Percentiles rank a stretch among this genome's conserved stretches.
Conservation (phyloP, 1,284 basidiomycete genomes). For the Fistulinella cinereoalba region DNA sequence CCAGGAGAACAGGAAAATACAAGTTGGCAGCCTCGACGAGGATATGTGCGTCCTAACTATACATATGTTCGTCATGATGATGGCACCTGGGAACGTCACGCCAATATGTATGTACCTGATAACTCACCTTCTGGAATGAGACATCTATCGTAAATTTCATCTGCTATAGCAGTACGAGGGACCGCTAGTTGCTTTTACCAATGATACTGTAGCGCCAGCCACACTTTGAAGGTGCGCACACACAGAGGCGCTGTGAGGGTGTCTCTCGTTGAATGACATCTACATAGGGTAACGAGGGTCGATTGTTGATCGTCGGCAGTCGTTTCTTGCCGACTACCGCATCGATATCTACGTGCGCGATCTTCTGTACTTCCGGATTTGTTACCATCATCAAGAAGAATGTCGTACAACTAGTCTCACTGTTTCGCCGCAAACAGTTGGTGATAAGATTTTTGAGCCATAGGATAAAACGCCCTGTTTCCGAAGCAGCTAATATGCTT, state of each 20-base stretch:
- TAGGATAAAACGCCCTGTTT: background rate
- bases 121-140: constrained; percentile 14
- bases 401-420: too few relatives aligned
- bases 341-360: background rate
- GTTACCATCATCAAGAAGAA: background rate
- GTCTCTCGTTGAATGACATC: background rate
- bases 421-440: background rate
- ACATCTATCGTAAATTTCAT: constrained; percentile 14
- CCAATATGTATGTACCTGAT: background rate
- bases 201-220: too few relatives aligned
- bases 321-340: background rate
- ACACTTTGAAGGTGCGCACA: background rate
- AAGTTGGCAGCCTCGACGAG: background rate
- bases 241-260: background rate
- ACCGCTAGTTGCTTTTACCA: constrained; percentile 2
- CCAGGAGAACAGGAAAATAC: background rate
- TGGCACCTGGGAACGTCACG: constrained; percentile 2
- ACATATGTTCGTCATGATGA: constrained; percentile 11
- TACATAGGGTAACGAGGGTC: background rate
- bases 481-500: background rate
- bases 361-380: background rate
- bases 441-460: background rate
- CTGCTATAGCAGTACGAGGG: constrained; percentile 8
- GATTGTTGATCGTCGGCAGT: background rate
- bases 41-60: background rate